These are phyloP conservation scores for Cordyceps farinosa DNA, from an alignment of 2,329 filamentous ascomycete species.

Conservation along the genomic window DNA sequence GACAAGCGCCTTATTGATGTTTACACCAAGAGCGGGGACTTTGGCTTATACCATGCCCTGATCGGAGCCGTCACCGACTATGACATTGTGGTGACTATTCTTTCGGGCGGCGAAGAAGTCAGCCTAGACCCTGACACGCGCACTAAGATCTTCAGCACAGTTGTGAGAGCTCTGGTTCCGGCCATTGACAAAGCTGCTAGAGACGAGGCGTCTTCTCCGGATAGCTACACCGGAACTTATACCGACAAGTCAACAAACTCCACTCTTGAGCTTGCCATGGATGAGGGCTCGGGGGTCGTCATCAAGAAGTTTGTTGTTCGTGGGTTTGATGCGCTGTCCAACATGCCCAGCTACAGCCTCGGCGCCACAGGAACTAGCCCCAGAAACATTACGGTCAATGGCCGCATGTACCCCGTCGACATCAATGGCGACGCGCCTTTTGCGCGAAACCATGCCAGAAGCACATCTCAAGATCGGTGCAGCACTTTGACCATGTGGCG, in stretches of 20 bases:
- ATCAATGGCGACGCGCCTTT: not conserved
- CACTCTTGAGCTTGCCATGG: slow-evolving; percentile 35
- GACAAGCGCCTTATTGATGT: slow-evolving; percentile 42
- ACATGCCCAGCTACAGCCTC: slow-evolving; percentile 27
- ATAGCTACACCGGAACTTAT: slow-evolving; percentile 37
- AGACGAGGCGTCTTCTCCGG: slow-evolving; percentile 28
- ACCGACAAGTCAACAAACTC: slow-evolving; percentile 37
- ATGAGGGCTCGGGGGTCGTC: slow-evolving; percentile 37
- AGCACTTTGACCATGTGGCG: slow-evolving; percentile 9
- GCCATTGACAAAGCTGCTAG: slow-evolving; percentile 42
- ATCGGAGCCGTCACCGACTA: slow-evolving; percentile 45
- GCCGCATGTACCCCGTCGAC: slow-evolving; percentile 15
- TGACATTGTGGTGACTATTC: slow-evolving; percentile 39
- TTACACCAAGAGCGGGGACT: slow-evolving; percentile 45
- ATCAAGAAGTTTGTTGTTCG: slow-evolving; percentile 39
- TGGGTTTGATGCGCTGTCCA: slow-evolving; percentile 37
- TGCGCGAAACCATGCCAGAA: not conserved
- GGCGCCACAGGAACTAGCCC: not conserved
- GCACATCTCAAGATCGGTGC: not conserved
- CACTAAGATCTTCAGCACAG: slow-evolving; percentile 25
- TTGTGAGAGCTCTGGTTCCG: slow-evolving; percentile 36
- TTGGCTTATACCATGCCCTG: slow-evolving; percentile 39
- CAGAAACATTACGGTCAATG: not conserved
- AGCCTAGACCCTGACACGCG: slow-evolving; percentile 21
- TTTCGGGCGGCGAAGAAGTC: slow-evolving; percentile 34